A percentile compares a stretch with the other conserved stretches of the same genome.
Conservation (phyloP, 1,284 basidiomycete species). For the Clitocybe nebularis region DNA sequence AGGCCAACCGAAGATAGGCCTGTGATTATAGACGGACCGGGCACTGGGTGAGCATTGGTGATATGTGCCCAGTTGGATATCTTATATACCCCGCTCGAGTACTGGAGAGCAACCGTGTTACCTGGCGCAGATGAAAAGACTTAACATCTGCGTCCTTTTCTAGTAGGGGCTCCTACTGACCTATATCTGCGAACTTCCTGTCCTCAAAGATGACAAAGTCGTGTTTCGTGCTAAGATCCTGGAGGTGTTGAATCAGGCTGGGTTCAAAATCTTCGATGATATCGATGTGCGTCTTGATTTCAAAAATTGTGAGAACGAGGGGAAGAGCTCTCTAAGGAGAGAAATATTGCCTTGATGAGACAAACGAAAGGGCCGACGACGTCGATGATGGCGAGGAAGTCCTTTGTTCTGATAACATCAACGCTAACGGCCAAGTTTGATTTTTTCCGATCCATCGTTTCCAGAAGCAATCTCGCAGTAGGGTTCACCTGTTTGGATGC, state of each 20-base stretch:
- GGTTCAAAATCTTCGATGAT: constrained; percentile 90
- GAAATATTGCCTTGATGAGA: constrained; percentile 79
- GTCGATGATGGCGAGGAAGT: constrained; percentile 86
- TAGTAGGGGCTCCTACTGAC: constrained; percentile 50
- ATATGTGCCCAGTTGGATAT: constrained; percentile 97
- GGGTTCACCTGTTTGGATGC: constrained; percentile 64
- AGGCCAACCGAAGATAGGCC: constrained; percentile 86
- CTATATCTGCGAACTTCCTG: constrained; percentile 98
- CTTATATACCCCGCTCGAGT: constrained; percentile 89
- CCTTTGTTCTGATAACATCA: constrained; percentile 82
- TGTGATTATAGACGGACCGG: constrained; percentile 89
- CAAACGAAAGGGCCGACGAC: constrained; percentile 87
- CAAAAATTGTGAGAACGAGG: constrained; percentile 18
- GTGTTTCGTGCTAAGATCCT: constrained; percentile 72
- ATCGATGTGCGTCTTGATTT: constrained; percentile 89
- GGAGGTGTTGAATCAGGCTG: constrained; percentile 69
- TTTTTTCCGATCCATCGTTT: constrained; percentile 85
- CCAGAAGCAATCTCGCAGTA: constrained; percentile 74
- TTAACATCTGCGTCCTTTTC: neutral
- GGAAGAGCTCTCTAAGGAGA: constrained; percentile 13
- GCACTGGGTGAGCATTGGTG: constrained; percentile 94
- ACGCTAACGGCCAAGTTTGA: constrained; percentile 95
- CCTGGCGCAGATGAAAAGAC: constrained; percentile 45
- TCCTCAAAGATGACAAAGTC: constrained; percentile 99
- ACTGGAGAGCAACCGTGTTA: constrained; percentile 95